Base-by-base conservation (phyloP, 495 filamentous ascomycete genomes). In the Aspergillus olivimuriae region DNA sequence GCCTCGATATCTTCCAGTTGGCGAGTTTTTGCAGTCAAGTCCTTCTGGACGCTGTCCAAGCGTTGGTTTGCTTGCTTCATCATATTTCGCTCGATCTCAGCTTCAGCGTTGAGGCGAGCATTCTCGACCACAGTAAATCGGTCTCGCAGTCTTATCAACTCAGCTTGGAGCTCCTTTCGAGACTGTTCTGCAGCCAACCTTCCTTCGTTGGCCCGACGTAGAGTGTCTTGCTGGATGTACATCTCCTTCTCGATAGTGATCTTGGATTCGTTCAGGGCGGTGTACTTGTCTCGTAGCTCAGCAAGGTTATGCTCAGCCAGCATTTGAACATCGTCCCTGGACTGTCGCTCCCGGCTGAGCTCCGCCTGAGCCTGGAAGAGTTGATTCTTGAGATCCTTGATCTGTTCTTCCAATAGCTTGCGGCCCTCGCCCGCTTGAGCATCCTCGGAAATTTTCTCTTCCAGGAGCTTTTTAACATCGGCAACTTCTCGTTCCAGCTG, bases 191-290 rank as follows among this genome's bases (percentile, higher is more conserved):
- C 87, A 15, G 76, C 72, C 8, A 82, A 67, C 9, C 88, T 78
- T 21, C 83, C 84, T 63, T 94, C 89, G 31, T 85, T 86, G 7
- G 90, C 84, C 15, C 92, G 85, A 16, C 92, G 85, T 34, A 96
- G 78, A 11, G 85, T 86, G 58, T 98, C 92, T 61, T 96, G 90
- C 53, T 97, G 92, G n/a, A 85, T 81, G 59, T 96, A 97, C 65
- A 98, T 88, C 62, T 97, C 94, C 62, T 95, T 96, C 60, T 98
- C 92, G 42, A 98, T 96, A 30, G 76, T 92, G 52, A 96, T 95
- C 63, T 98, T 98, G 4, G 90, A 84, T 28, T 95, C 88, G 50
- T 94, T 95, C 11, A 98, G 73, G n/a, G 76, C 75, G 22, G 90
- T 77, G 53, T 84, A 94, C 44, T 97, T 90, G 16, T 89, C 80